These are phyloP conservation scores for Ceratocystis alfenasii DNA, from an alignment of 2,329 filamentous ascomycete genomes.

Conservation along the genomic window DNA sequence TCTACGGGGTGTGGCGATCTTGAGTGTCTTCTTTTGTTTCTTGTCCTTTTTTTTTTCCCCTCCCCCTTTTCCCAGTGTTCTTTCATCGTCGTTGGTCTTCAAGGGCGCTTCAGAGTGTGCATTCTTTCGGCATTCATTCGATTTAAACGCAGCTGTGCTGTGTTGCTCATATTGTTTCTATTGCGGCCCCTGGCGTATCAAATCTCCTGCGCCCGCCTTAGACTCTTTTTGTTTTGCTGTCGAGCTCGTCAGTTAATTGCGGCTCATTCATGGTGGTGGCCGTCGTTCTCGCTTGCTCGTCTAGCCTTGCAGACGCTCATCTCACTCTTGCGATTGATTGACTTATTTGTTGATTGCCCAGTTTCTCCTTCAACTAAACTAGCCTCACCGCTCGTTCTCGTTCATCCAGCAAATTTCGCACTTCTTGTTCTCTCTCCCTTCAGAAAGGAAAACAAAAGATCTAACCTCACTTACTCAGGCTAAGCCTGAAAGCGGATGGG, in stretches of 20 bases:
- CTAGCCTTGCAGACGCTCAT: not conserved
- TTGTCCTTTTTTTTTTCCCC: not conserved
- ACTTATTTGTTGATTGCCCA: not conserved
- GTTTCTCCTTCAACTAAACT: not conserved
- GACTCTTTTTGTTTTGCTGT: not conserved
- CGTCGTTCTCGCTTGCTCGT: conserved; percentile 2
- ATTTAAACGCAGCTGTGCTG: not conserved
- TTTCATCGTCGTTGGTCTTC: not conserved
- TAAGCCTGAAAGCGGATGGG: conserved; percentile 9
- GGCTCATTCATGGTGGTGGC: not conserved
- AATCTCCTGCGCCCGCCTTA: not conserved
- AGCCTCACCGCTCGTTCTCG: not conserved
- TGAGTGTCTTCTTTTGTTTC: not conserved
- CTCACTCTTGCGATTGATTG: conserved; percentile 1
- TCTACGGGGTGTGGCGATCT: not conserved
- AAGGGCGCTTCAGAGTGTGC: not conserved
- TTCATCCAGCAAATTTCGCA: no score
- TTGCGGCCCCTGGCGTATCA: conserved; percentile 2
- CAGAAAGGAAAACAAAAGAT: no score
- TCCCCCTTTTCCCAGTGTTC: not conserved
- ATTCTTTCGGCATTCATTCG: not conserved
- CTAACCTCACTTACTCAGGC: not conserved
- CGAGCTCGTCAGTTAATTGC: not conserved
- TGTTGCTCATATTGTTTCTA: not conserved
- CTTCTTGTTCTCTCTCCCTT: no score